Base-by-base conservation (phyloP, 805 yeast species). In the Candida succiphila region DNA sequence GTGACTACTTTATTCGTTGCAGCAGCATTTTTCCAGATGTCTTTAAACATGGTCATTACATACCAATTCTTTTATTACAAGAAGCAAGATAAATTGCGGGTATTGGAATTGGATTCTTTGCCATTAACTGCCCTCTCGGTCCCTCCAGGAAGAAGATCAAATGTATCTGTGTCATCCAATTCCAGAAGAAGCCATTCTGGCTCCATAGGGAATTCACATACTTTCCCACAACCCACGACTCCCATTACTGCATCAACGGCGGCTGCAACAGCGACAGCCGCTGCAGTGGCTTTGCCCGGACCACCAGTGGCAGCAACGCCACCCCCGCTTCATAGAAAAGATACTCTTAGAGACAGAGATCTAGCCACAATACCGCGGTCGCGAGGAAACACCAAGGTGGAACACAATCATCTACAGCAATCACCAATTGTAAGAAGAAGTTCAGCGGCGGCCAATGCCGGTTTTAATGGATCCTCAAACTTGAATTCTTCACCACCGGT, bases 21-120 rank as follows among this genome's bases (percentile, higher is more conserved):
- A 31, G 86, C 86, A 36, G 92, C 84, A 0, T 54, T 78, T 28
- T 80, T 84, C 52, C 95, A 85, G 59, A 81, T 82, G 77, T 49
- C 69, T 17, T 62, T 85, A 38, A 92, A 85, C 51, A 58, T 82
- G 27, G 67, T 76, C 40, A 81, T 85, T 36, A 81, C 83, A 7
- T 76, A 67, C 32, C 94, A 81, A 49, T 84, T 74, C 50, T 58
- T 83, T 33, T 72, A 78, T 51, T 83, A 75, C 54, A 75, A 66
- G 45, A 44, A 49, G 16, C 27, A 43, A 31, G 58, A 52, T 22
- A 14, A 29, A 8, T 21, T 7, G 10, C 30, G 36, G 13, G 29
- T 23, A 8, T 29, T 32, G 27, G 33, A 22, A 12, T 8, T 17
- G 16, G n/a, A n/a, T 30, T 7, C 24, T 9, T 22, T 30, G 7